These are phyloP conservation scores for Macrotyloma uniflorum DNA, from an alignment of 306 rosid genomes.

Conservation along the genomic window DNA sequence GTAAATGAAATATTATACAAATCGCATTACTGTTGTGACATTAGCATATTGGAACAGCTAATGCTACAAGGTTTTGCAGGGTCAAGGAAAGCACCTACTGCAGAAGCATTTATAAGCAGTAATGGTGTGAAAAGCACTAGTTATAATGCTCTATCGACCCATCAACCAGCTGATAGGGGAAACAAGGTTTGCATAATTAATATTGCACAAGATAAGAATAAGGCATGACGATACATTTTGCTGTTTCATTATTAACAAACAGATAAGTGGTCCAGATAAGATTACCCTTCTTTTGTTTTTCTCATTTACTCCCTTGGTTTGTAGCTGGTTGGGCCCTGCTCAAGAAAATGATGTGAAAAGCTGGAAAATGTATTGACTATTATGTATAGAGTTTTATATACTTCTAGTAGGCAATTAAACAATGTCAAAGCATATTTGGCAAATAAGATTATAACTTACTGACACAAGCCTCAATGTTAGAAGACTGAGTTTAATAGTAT, in stretches of 20 bases:
- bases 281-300: constrained; percentile 4
- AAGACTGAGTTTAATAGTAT: not conserved
- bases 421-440: not conserved
- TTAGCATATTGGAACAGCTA: constrained; percentile 5
- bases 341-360: constrained; percentile 21
- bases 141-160: constrained; percentile 20
- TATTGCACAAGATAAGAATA: constrained; percentile 19
- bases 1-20: not conserved
- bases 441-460: not conserved
- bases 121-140: not conserved
- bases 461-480: not conserved
- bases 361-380: not conserved
- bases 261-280: constrained; percentile 22
- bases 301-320: not conserved
- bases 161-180: constrained; percentile 26
- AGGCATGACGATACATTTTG: constrained; percentile 9
- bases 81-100: constrained; percentile 19
- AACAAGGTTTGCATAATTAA: constrained; percentile 5
- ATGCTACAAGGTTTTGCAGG: constrained; percentile 2
- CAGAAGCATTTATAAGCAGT: constrained; percentile 19
- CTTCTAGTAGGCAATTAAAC: constrained; percentile 13
- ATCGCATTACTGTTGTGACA: not conserved
- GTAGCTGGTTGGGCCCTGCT: constrained; percentile 6
- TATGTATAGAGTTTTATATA: not conserved
- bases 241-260: constrained; percentile 21